A percentile compares a stretch with the other conserved stretches of the same genome.
phyloP scores from a whole-genome alignment of 345 rosid genomes.

The Balakata baccata region DNA sequence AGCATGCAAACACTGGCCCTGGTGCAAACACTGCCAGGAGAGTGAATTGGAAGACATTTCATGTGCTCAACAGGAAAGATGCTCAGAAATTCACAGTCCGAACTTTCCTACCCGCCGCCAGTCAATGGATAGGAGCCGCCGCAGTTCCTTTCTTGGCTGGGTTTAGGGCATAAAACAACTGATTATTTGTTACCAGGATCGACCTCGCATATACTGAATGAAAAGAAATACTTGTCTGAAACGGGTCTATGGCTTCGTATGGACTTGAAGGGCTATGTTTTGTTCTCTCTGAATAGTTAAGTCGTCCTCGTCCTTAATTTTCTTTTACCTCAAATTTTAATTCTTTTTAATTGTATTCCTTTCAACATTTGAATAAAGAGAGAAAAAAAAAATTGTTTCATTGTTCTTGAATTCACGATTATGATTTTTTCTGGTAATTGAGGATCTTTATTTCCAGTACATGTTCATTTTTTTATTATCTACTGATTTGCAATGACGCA shows the following conservation, averaged over 20 bases:
- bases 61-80: constrained; percentile 29
- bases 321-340: not conserved
- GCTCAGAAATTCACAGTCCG: constrained; percentile 42
- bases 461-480: too few relatives aligned
- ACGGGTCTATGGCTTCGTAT: too few relatives aligned
- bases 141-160: constrained; percentile 44
- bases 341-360: not conserved
- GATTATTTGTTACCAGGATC: too few relatives aligned
- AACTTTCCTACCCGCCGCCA: constrained; percentile 32
- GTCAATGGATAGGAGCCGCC: constrained; percentile 41
- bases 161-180: constrained; percentile 12
- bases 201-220: too few relatives aligned
- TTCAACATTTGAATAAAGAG: constrained; percentile 2
- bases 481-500: too few relatives aligned
- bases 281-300: not conserved
- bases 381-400: not conserved
- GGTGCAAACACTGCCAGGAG: constrained; percentile 47
- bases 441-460: too few relatives aligned
- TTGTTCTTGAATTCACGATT: too few relatives aligned
- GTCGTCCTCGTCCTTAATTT: not conserved
- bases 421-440: too few relatives aligned
- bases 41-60: constrained; percentile 56
- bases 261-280: too few relatives aligned
- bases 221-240: too few relatives aligned
- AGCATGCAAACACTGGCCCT: constrained; percentile 62